A percentile compares a stretch with the other conserved stretches of the same genome.
Conservation (phyloP, 2,329 filamentous ascomycete genomes). For the Paecilomyces dactylethromorphus region DNA sequence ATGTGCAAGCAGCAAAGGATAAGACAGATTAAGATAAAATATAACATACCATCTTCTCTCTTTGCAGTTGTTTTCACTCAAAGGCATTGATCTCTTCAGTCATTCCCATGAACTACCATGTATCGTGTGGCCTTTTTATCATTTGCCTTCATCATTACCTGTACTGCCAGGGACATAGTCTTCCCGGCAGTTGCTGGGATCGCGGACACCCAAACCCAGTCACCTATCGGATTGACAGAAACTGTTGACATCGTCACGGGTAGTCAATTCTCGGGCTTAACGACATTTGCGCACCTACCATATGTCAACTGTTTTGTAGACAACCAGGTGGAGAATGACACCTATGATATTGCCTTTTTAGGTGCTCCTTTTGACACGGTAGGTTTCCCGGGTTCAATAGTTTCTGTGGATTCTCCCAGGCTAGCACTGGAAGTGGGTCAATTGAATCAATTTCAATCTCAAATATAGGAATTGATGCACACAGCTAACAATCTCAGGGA, state of each 20-base stretch:
- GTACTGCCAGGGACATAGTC: slow-evolving; percentile 15
- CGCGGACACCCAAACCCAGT: slow-evolving; percentile 8
- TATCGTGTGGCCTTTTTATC: background rate
- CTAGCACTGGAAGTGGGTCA: no score
- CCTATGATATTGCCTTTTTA: slow-evolving; percentile 38
- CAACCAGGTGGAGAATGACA: slow-evolving; percentile 7
- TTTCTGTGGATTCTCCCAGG: background rate
- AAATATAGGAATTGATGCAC: background rate
- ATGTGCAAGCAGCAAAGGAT: background rate
- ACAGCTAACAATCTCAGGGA: slow-evolving; percentile 4
- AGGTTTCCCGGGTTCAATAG: background rate
- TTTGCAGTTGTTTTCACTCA: background rate
- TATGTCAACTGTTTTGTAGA: slow-evolving; percentile 23
- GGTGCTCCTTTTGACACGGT: slow-evolving; percentile 48
- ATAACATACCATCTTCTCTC: background rate
- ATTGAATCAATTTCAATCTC: background rate
- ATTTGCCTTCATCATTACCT: slow-evolving; percentile 2
- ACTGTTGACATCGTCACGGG: slow-evolving; percentile 36
- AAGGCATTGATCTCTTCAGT: background rate
- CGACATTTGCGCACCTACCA: slow-evolving; percentile 27
- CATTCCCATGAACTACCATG: background rate
- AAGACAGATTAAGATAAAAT: background rate
- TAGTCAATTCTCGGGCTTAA: slow-evolving; percentile 35
- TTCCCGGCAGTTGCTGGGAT: slow-evolving; percentile 21
- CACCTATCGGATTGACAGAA: slow-evolving; percentile 16